Evolutionary conservation across 2,329 filamentous ascomycete genomes (phyloP), one percentile per base, ranked within the genome.

Genomic region (Erysiphe pulchra): DNA sequence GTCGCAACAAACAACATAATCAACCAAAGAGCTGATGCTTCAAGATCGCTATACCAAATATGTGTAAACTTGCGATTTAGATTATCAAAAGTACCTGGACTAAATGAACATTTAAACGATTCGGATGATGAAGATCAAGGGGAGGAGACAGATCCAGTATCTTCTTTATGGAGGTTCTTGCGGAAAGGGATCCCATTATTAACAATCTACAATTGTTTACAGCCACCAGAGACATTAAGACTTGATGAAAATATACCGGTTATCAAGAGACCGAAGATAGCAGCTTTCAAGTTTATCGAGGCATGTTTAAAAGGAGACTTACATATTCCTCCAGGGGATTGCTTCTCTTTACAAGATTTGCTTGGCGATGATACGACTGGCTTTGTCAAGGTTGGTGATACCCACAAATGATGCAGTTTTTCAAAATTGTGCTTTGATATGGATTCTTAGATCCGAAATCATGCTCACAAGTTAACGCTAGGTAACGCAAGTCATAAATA

Each of bases 291-390:
- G 57, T 95, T 98, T 59, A 73, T 94, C 48, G 77, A 92, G 59
- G 85, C 83, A 20, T 94, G 86, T 60, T 69, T 92, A 57, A 76
- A 77, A 53, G 55, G 53, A 33, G 80, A 92, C 45, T 68, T 95
- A 44, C 73, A 77, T 47, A 80, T 94, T 45, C 73, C 80, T 2
- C 68, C 82, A 4, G 71, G 78, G 42, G 84, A 93, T 50, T 86
- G 83, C 56, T 95, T 95, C 61, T 80, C 92, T 55, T 80, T 98
- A 54, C 81, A 75, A 47, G 87, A 98, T 62, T 66, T 95, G 41
- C 86, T 90, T 61, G 83, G 84, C 46, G 84, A 86, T 55, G 92
- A 94, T 61, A 98, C 90, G 1, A 94, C 84, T 40, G 90, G 90
- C 2, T 95, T 98, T 59, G 85, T 94, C 53, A 95, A 95, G 72